phyloP scores from a whole-genome alignment of 2,329 filamentous ascomycete species.

The Diaporthe batatas region DNA sequence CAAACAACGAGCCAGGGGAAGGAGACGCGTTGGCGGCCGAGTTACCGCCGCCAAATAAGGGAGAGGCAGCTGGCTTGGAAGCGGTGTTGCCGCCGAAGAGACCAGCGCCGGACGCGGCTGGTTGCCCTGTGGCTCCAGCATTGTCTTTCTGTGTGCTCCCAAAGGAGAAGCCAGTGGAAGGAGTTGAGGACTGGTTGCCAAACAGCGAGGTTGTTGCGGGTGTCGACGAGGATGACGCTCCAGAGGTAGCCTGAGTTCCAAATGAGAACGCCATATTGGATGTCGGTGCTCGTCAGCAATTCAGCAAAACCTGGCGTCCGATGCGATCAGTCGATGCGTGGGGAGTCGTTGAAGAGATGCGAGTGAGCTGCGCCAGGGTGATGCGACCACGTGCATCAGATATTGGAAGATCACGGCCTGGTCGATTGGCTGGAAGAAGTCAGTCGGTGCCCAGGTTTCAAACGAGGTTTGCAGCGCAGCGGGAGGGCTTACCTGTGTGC shows the following conservation, averaged over 20 bases:
- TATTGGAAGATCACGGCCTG: not conserved
- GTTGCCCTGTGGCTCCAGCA: slow-evolving; percentile 38
- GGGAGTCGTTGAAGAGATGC: not conserved
- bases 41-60: slow-evolving; percentile 35
- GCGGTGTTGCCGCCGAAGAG: slow-evolving; percentile 50
- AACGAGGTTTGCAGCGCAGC: not conserved
- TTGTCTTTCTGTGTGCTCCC: slow-evolving; percentile 46
- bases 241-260: slow-evolving; percentile 50
- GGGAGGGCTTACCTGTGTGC: slow-evolving; percentile 3
- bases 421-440: slow-evolving; percentile 8
- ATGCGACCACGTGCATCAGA: slow-evolving; percentile 1
- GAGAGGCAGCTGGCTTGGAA: slow-evolving; percentile 25
- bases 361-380: not conserved
- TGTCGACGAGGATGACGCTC: slow-evolving; percentile 56
- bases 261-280: slow-evolving; percentile 46
- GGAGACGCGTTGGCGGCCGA: slow-evolving; percentile 49
- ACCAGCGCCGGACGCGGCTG: slow-evolving; percentile 43
- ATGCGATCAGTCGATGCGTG: not conserved
- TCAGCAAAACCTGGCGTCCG: not conserved
- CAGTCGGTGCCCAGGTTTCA: not conserved
- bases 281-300: slow-evolving; percentile 5
- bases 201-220: slow-evolving; percentile 59
- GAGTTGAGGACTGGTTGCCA: slow-evolving; percentile 46
- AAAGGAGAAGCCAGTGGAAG: slow-evolving; percentile 56
- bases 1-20: slow-evolving; percentile 50